Conservation (phyloP, 306 rosid species). For the Medicago arabica region DNA sequence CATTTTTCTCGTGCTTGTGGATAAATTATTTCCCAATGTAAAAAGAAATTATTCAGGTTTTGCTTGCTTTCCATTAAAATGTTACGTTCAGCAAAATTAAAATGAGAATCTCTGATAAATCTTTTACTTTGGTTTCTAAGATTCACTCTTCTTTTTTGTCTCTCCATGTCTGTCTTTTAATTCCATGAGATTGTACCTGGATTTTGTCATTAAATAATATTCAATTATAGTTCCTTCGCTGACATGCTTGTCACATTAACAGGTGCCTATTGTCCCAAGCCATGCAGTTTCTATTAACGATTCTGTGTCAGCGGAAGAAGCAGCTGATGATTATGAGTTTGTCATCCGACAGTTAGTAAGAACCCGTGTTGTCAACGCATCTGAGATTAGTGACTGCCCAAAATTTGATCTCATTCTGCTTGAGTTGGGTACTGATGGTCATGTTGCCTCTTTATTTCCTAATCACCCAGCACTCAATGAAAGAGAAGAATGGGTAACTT, state of each 20-base stretch:
- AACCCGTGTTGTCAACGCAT: conserved; percentile 79
- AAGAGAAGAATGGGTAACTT: conserved; percentile 87
- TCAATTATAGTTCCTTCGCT: conserved; percentile 33
- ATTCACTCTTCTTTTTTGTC: conserved; percentile 4
- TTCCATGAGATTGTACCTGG: conserved; percentile 16
- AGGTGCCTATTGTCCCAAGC: conserved; percentile 92
- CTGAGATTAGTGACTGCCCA: conserved; percentile 89
- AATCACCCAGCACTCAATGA: conserved; percentile 71
- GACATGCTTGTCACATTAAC: conserved; percentile 40
- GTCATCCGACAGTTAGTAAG: conserved; percentile 88
- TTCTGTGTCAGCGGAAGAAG: conserved; percentile 91
- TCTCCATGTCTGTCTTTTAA: conserved; percentile 21
- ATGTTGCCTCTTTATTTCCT: conserved; percentile 89
- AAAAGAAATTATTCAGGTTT: conserved; percentile 8
- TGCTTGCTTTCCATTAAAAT: conserved; percentile 31
- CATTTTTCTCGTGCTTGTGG: conserved; percentile 21
- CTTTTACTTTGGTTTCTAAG: conserved; percentile 23
- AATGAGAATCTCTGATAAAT: not conserved
- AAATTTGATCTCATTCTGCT: conserved; percentile 94
- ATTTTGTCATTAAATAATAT: conserved; percentile 3
- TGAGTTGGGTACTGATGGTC: conserved; percentile 92
- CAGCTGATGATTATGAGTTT: conserved; percentile 89
- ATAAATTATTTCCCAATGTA: conserved; percentile 6
- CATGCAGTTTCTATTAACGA: conserved; percentile 92
- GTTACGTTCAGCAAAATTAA: conserved; percentile 3